Evolutionary conservation across 2,329 filamentous ascomycete genomes (phyloP), one percentile per base, ranked within the genome.

Genomic region (Sphaerulina musiva): DNA sequence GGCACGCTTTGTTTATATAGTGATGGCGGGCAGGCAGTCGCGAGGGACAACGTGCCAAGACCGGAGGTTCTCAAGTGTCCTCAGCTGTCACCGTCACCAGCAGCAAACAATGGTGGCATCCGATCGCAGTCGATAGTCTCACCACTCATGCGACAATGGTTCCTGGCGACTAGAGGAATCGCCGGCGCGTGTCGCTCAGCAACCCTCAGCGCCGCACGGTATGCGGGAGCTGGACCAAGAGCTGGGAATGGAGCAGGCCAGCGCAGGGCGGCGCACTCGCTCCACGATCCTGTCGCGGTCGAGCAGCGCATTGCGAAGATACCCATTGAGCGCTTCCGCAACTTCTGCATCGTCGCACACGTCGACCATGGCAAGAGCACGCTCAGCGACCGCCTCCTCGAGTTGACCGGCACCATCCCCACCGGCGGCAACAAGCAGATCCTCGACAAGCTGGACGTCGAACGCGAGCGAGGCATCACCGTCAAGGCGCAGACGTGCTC

Each of bases 361-460:
- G 95, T 98, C 69, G 93, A 98, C 71, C 93, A 98, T 83, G 93
- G 93, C 66, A 98, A 98, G 74, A 95, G 88, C 69, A 98, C 93
- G 4, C 83, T 98, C 50, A 92, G 86, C 62, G 93, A 98, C 68
- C 86, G 93, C 2, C 76, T 98, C 51, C 80, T 98, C 58, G 93
- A 98, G 77, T 78, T 95, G 60, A 98, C 93, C 1, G 92, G 93
- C 17, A 97, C 92, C 6, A 97, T 98, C 60, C 76, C 87, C 63
- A 80, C 87, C 0, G 90, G 89, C 55, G 79, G 80, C 47, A 95
- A 96, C 70, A 95, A 95, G 74, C 93, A 98, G 77, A 89, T 97
- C 59, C 77, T 98, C 60, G 93, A 98, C 73, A 96, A 95, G 70
- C 81, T 98, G 36, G 93, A 98, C 69, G 93, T 98, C 52, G 93